A percentile compares a stretch with the other conserved stretches of the same genome.
Conservation (phyloP, 129 eudicot genomes). For the Tagetes erecta region DNA sequence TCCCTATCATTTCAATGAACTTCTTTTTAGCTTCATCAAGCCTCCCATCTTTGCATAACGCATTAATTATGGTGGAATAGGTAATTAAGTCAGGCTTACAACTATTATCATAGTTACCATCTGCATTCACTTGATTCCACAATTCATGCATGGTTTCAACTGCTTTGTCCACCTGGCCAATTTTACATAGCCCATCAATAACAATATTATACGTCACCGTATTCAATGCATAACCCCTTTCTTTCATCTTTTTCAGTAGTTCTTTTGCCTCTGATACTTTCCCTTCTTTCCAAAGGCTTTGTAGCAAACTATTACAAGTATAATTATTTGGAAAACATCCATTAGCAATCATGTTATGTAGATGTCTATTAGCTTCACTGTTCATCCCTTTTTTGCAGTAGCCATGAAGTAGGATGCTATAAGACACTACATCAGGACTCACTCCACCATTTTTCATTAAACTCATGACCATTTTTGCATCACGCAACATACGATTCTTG, state of each 20-base stretch:
- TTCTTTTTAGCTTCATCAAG: conserved; percentile 91
- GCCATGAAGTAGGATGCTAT: conserved; percentile 74
- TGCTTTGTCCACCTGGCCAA: conserved; percentile 79
- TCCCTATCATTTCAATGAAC: conserved; percentile 77
- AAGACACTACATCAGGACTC: conserved; percentile 70
- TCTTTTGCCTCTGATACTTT: conserved; percentile 72
- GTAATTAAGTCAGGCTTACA: conserved; percentile 80
- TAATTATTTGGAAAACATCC: conserved; percentile 61
- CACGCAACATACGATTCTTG: conserved; percentile 70
- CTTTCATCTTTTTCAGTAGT: conserved; percentile 81
- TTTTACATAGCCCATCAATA: conserved; percentile 75
- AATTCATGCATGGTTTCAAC: conserved; percentile 64
- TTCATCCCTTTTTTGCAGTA: conserved; percentile 73
- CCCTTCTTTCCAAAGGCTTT: conserved; percentile 88
- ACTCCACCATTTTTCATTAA: conserved; percentile 59
- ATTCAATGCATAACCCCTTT: conserved; percentile 60
- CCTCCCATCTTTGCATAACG: conserved; percentile 72
- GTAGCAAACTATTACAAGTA: conserved; percentile 80
- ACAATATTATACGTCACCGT: conserved; percentile 83
- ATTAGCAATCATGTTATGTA: conserved; percentile 56
- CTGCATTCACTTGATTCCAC: conserved; percentile 76
- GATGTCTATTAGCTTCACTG: conserved; percentile 51
- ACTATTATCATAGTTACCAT: conserved; percentile 33
- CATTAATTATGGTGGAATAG: conserved; percentile 71
- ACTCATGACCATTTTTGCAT: conserved; percentile 68